phyloP scores from a whole-genome alignment of 192 early-diverging fungal species.

The Linnemannia schmuckeri region DNA sequence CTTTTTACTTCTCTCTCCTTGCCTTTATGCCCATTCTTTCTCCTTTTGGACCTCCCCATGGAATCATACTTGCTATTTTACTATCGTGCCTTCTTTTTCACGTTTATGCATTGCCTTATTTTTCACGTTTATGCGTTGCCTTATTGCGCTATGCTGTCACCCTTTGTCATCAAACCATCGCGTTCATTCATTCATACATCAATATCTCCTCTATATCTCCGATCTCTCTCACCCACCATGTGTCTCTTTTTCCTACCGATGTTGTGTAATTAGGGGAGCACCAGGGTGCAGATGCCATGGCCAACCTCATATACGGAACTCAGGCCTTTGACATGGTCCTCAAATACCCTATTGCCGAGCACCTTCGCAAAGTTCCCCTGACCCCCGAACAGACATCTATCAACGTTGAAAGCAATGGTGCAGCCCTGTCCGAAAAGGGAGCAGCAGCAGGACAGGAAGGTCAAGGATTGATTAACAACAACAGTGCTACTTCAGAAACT shows the following conservation, averaged over 20 bases:
- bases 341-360: slow-evolving; percentile 48
- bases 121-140: background rate
- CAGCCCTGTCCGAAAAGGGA: background rate
- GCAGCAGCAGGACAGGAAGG: slow-evolving; percentile 14
- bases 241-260: background rate
- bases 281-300: slow-evolving; percentile 55
- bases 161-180: background rate
- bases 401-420: background rate
- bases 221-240: background rate
- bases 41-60: background rate
- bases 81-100: no score
- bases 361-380: slow-evolving; percentile 24
- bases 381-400: background rate
- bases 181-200: background rate
- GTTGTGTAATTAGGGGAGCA: slow-evolving; percentile 31
- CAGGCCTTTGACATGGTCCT: slow-evolving; percentile 59
- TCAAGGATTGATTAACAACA: slow-evolving; percentile 8
- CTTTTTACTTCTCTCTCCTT: background rate
- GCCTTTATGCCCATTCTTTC: background rate
- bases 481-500: background rate
- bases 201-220: background rate
- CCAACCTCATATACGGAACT: slow-evolving; percentile 53
- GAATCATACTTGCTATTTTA: no score
- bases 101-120: no score
- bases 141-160: background rate